A percentile compares a stretch with the other conserved stretches of the same genome.
phyloP scores from a whole-genome alignment of 768 basidiomycete species.

The Phaeotremella fagi region DNA sequence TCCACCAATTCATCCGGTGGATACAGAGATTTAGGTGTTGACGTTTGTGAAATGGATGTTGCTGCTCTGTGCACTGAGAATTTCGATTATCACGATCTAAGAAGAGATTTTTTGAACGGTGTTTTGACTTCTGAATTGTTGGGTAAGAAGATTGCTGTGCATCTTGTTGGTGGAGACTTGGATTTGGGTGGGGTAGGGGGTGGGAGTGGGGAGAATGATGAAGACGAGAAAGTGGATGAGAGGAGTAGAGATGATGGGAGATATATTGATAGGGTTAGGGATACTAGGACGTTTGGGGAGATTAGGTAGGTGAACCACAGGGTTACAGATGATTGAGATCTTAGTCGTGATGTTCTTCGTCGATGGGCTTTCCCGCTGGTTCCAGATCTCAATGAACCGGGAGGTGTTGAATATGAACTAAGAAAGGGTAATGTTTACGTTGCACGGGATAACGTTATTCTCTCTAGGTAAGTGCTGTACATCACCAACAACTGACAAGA shows the following conservation, averaged over 20 bases:
- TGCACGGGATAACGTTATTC: conserved; percentile 68
- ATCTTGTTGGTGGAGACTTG: conserved; percentile 59
- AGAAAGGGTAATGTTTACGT: conserved; percentile 84
- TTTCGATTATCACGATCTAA: conserved; percentile 91
- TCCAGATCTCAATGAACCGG: conserved; percentile 87
- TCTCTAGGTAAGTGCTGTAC: conserved; percentile 64
- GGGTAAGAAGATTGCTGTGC: conserved; percentile 90
- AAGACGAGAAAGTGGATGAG: conserved; percentile 2
- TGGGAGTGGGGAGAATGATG: background rate
- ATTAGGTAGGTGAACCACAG: conserved; percentile 54
- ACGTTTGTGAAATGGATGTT: conserved; percentile 58
- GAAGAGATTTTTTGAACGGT: conserved; percentile 88
- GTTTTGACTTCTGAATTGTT: conserved; percentile 89
- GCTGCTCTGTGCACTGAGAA: conserved; percentile 97
- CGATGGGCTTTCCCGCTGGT: conserved; percentile 94
- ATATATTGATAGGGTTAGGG: conserved; percentile 88
- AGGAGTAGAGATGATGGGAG: conserved; percentile 53
- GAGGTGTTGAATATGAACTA: conserved; percentile 74
- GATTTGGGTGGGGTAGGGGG: too few species aligned
- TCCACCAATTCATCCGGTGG: conserved; percentile 15
- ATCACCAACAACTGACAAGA: background rate
- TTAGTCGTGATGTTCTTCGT: conserved; percentile 84
- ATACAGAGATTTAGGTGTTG: conserved; percentile 45
- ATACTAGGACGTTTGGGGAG: conserved; percentile 85
- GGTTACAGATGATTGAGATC: background rate